Evolutionary conservation across 305 asterid genomes (phyloP), one percentile per base, ranked within the genome.

Genomic region (Coffea humblotiana): DNA sequence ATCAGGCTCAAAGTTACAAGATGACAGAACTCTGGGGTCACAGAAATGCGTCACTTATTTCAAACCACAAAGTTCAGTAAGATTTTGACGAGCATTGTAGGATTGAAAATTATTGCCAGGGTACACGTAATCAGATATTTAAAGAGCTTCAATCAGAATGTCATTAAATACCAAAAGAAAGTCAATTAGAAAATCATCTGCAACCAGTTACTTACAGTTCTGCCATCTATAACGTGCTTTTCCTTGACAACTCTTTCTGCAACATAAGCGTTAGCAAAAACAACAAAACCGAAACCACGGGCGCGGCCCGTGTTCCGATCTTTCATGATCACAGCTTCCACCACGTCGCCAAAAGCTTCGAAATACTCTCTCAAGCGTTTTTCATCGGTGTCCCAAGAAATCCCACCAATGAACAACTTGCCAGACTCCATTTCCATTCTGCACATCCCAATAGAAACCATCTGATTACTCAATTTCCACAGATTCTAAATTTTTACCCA

Each of bases 271-370:
- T 91, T 87, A 1, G 96, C 88, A 76, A 92, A 93, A 81, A 92
- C 94, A 68, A 93, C 82, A 78, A 93, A 93, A 67, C 97, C 98
- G 73, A 92, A 93, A 61, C 97, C 98, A 74, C 98, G 96, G 74
- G 97, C 97, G 71, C 97, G 94, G 29, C 97, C 98, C 1, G 97
- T 93, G 81, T 87, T 86, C 66, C 97, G 95, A 89, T 93, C 97
- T 77, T 87, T 93, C 96, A 92, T 93, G 76, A 91, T 93, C 86
- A 93, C 96, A n/a, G 96, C 97, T 80, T 93, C 94, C n/a, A 88
- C 81, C 7, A 93, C 93, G 79, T 92, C 98, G 60, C 97, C 98
- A 80, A 87, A 93, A 51, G 86, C 77, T 81, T 85, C 82, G 71
- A 93, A 90, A 89, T 93, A 92, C 79, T 92, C 92, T 72, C 84